Evolutionary conservation across 352 stramenopile genomes (phyloP), one percentile per base, ranked within the genome.

Genomic region (Thalassiosira delicatula): DNA sequence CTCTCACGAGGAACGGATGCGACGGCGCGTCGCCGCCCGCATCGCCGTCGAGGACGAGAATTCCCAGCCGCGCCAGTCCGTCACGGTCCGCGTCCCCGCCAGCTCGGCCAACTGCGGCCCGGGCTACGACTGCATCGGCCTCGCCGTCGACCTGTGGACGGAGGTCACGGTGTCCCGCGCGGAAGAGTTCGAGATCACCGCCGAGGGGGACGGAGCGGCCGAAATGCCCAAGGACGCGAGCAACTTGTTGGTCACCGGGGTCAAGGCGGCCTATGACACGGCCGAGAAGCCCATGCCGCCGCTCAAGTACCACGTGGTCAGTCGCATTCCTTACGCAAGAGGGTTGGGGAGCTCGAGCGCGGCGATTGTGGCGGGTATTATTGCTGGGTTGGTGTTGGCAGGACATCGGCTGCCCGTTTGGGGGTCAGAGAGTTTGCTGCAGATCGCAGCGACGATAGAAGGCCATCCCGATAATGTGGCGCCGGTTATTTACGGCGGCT

Each of bases 401-500:
- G 97, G 97, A 60, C 96, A 98, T 93, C 91, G 86, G 72, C 77
- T 95, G 66, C 87, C 91, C 5, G 91, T 90, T 53, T 95, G 92
- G 94, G 91, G 93, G 49, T 87, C 71, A 40, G 97, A 99, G 82
- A 95, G 97, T 83, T 92, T 99, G 51, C 89, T 99, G 77, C 97
- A 99, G 80, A 94, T 99, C 81, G 96, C 97, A 12, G 97, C 97
- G 7, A 95, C 95, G 75, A 99, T 99, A 73, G 97, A 99, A 79
- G 97, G 97, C 21, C 97, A 99, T 91, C 97, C 97, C 0, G 97
- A 99, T 90, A 99, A 99, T 84, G 97, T 99, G 14, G 97, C 97
- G 53, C 97, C 97, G 0, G 97, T 86, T 40, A 85, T 69, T 70
- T 40, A 4, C 4, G 7, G 27, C 23, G n/a, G 5, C n/a, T 46